Percentiles rank a stretch among this genome's conserved stretches.
Conservation (phyloP, 2,329 filamentous ascomycete species). For the Xylaria sp. region DNA sequence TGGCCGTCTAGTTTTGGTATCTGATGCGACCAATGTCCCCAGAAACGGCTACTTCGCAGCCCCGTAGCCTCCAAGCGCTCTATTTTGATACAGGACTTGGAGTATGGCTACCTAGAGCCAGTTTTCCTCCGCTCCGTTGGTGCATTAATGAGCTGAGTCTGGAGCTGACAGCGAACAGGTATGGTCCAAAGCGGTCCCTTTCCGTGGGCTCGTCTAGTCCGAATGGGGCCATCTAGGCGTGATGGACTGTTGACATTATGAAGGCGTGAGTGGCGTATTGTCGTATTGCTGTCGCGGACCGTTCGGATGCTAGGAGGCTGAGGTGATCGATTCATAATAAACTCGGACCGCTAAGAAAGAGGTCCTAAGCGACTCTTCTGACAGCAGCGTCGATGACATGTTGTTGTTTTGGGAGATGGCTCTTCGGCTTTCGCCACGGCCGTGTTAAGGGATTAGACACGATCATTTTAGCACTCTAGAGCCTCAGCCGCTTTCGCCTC, state of each 20-base stretch:
- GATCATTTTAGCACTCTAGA: slow-evolving; percentile 8
- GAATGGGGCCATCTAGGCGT: slow-evolving; percentile 6
- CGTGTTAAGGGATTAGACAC: slow-evolving; percentile 6
- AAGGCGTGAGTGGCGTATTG: slow-evolving; percentile 23
- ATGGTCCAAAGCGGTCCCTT: slow-evolving; percentile 11
- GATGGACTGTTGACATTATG: slow-evolving; percentile 10
- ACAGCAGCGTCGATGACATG: slow-evolving; percentile 11
- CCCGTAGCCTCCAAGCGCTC: background rate
- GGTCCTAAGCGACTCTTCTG: background rate
- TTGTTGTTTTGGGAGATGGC: background rate
- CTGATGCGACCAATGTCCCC: background rate
- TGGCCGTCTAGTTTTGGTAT: slow-evolving; percentile 5
- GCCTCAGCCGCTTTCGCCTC: slow-evolving; percentile 21
- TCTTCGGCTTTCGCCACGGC: slow-evolving; percentile 14
- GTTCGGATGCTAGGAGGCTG: slow-evolving; percentile 3
- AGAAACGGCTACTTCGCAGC: background rate
- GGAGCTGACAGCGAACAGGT: slow-evolving; percentile 6
- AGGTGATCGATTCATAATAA: background rate
- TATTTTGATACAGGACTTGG: background rate
- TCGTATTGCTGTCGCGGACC: slow-evolving; percentile 5
- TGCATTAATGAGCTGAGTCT: slow-evolving; percentile 25
- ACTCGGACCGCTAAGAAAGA: slow-evolving; percentile 5
- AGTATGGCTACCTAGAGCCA: slow-evolving; percentile 10
- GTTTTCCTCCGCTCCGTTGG: slow-evolving; percentile 9
- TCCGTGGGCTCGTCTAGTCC: slow-evolving; percentile 8